These are phyloP conservation scores for Xerocomellus chrysenteron DNA, from an alignment of 768 basidiomycete genomes.

Conservation along the genomic window DNA sequence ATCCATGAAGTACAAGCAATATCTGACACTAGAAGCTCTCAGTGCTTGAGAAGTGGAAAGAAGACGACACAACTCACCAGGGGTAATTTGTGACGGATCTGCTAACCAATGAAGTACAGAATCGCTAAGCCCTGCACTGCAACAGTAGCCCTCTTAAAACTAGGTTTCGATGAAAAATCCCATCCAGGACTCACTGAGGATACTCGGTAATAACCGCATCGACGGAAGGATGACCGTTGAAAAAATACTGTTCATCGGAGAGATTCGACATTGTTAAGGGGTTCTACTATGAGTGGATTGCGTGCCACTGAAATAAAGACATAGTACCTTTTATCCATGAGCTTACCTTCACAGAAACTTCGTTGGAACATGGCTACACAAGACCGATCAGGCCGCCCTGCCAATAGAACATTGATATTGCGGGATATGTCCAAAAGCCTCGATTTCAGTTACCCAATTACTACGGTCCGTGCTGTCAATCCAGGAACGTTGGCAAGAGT, in stretches of 20 bases:
- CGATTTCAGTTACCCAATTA: background rate
- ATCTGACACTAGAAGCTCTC: slow-evolving; percentile 3
- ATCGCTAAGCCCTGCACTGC: background rate
- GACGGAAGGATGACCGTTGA: background rate
- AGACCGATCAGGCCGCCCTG: background rate
- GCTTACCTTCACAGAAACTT: background rate
- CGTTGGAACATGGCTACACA: background rate
- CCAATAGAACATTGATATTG: background rate
- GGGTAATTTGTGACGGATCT: background rate
- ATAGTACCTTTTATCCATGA: slow-evolving; percentile 14
- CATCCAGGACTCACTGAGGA: background rate
- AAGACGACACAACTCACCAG: background rate
- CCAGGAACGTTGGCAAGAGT: background rate
- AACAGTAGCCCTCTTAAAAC: background rate
- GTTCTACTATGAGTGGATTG: background rate
- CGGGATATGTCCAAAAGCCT: too few species aligned
- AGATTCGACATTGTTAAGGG: background rate
- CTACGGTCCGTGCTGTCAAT: background rate
- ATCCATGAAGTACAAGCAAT: background rate
- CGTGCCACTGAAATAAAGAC: background rate
- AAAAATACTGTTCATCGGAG: background rate
- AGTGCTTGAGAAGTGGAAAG: background rate
- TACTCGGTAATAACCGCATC: background rate
- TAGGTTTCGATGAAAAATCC: background rate
- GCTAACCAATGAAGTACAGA: background rate